Base-by-base conservation (phyloP, 495 filamentous ascomycete genomes). In the Podospora sp. region DNA sequence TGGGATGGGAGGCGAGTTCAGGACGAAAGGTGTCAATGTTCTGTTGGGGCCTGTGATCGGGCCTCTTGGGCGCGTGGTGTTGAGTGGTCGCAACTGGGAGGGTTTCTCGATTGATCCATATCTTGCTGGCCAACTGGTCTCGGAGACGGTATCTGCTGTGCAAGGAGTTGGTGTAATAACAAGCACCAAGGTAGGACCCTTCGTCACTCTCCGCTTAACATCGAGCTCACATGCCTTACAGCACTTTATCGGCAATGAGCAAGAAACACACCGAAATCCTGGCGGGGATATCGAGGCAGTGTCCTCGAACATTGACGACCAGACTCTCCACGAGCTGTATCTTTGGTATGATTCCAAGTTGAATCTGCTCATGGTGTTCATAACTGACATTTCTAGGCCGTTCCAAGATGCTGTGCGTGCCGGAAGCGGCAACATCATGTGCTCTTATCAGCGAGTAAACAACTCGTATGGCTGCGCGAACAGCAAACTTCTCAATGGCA, bases 301-400 rank as follows among this genome's bases (percentile, higher is more conserved):
- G 14, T 89, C 86, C 9, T 82, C 86, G 5, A 88, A 89, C 52
- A 85, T 90, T 24, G 88, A 89, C 60, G 88, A 92, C 70, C 80
- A 84, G 56, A 90, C 89, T 0, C 78, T 92, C 69, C 90, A 92
- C 70, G 89, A 92, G 74, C 67, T 91, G 2, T 92, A 92, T 72
- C 80, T 91, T 0, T 93, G 88, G 87, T 80, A 63, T 24, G 77
- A 67, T n/a, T 20, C 22, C 26, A 25, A 24, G 6, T 58, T 18
- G 55, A 16, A 27, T 18, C 25, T 6, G 18, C n/a, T n/a, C n/a
- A 27, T 6, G 6, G 9, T 58, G 55, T 25, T 36, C 33, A 12
- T 12, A 27, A 33, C 29, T 71, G 18, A 62, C n/a, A 24, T 22
- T 14, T n/a, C 16, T 29, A 82, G 80, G 81, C 87, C 88, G 0